Evolutionary conservation across 495 filamentous ascomycete genomes (phyloP).

Genomic region (Ramalina intermedia): DNA sequence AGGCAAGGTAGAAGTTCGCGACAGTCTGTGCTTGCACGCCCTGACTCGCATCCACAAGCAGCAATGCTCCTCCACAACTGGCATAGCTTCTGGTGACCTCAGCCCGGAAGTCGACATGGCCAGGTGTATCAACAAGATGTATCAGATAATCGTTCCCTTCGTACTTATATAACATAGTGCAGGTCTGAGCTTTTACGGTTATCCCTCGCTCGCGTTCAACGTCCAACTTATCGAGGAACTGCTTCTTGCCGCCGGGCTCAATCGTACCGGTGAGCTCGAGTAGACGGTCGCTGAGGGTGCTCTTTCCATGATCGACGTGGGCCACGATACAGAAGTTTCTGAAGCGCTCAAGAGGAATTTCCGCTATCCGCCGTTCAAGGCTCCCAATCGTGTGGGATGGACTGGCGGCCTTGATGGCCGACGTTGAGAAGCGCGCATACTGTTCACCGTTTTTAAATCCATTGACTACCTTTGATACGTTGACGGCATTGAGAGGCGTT

Average conservation of each 20-base stretch:
- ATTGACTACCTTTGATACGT: too few relatives aligned
- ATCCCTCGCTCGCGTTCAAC: slow-evolving; percentile 93
- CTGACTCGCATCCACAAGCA: slow-evolving; percentile 85
- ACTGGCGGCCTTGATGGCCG: slow-evolving; percentile 24
- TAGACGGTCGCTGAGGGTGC: slow-evolving; percentile 79
- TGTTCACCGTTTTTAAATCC: background rate
- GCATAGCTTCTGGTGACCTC: slow-evolving; percentile 93
- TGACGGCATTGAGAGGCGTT: too few relatives aligned
- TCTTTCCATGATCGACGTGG: slow-evolving; percentile 98
- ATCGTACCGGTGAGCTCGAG: slow-evolving; percentile 95
- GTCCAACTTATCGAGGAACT: slow-evolving; percentile 92
- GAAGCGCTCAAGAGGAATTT: slow-evolving; percentile 81
- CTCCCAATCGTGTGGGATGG: slow-evolving; percentile 31
- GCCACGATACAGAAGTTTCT: slow-evolving; percentile 97
- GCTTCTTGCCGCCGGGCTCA: slow-evolving; percentile 72
- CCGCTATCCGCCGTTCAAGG: slow-evolving; percentile 68
- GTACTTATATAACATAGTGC: slow-evolving; percentile 88
- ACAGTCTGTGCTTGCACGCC: slow-evolving; percentile 91
- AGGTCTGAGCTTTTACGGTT: slow-evolving; percentile 97
- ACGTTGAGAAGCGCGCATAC: slow-evolving; percentile 24
- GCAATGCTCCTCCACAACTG: slow-evolving; percentile 80
- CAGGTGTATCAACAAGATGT: slow-evolving; percentile 91
- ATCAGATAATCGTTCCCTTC: slow-evolving; percentile 78
- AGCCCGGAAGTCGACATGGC: slow-evolving; percentile 93
- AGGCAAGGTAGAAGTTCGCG: slow-evolving; percentile 94